Conservation (phyloP, 2,329 filamentous ascomycete genomes). For the Chalara sp. region DNA sequence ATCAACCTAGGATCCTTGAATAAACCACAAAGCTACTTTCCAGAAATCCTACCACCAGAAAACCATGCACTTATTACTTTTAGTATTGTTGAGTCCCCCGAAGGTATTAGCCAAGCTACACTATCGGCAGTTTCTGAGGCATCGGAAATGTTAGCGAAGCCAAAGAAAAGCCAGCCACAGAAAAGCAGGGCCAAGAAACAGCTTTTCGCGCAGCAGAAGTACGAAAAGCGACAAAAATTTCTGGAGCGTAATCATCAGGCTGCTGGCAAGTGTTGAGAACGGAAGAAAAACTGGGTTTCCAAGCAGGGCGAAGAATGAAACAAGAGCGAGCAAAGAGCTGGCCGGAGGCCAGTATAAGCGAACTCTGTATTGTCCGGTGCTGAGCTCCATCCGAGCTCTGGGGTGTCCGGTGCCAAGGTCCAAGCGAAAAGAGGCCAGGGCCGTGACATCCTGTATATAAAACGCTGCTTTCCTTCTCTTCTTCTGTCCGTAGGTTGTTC, state of each 20-base stretch:
- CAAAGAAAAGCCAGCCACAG: background rate
- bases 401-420: too few species aligned
- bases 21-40: background rate
- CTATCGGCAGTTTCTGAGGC: background rate
- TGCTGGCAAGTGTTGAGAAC: conserved; percentile 67
- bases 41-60: background rate
- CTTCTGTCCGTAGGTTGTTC: too few species aligned
- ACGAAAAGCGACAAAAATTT: conserved; percentile 29
- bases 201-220: conserved; percentile 1
- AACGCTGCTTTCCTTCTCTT: too few species aligned
- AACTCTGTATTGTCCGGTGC: too few species aligned
- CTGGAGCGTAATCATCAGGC: conserved; percentile 67
- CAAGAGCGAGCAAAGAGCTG: background rate
- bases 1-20: background rate
- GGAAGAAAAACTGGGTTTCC: conserved; percentile 43
- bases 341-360: too few species aligned
- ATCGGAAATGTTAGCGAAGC: background rate
- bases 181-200: conserved; percentile 5
- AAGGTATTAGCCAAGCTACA: too few species aligned
- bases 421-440: too few species aligned
- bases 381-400: too few species aligned
- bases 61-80: too few species aligned
- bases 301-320: background rate
- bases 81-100: too few species aligned
- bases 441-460: too few species aligned